phyloP scores from a whole-genome alignment of 352 stramenopile genomes.

The Pythium plurisporium region DNA sequence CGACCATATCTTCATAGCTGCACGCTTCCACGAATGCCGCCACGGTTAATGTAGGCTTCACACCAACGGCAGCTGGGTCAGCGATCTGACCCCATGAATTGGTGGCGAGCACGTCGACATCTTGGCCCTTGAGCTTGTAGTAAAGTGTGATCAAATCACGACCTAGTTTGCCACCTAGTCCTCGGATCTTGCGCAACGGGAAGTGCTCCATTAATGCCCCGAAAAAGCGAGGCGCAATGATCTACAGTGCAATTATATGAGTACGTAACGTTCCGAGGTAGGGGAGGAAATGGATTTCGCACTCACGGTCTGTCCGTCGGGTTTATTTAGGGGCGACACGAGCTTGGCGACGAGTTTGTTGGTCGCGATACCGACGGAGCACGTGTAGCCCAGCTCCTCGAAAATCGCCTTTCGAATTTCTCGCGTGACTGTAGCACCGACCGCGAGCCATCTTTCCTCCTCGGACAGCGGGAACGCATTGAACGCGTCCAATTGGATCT shows the following conservation, averaged over 20 bases:
- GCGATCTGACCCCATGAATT: slow-evolving; percentile 21
- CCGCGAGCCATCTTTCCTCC: slow-evolving; percentile 58
- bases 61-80: slow-evolving; percentile 11
- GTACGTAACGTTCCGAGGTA: neutral
- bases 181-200: slow-evolving; percentile 66
- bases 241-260: slow-evolving; percentile 17
- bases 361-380: slow-evolving; percentile 67
- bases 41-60: slow-evolving; percentile 32
- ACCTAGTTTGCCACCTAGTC: slow-evolving; percentile 73
- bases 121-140: slow-evolving; percentile 32
- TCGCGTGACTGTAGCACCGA: slow-evolving; percentile 56
- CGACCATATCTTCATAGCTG: slow-evolving; percentile 42
- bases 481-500: slow-evolving; percentile 21
- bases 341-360: slow-evolving; percentile 83
- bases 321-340: slow-evolving; percentile 76
- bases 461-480: slow-evolving; percentile 56
- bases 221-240: slow-evolving; percentile 65
- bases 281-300: neutral
- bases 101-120: slow-evolving; percentile 12
- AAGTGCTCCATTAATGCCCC: slow-evolving; percentile 60
- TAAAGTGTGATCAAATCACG: slow-evolving; percentile 63
- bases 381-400: slow-evolving; percentile 65
- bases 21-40: slow-evolving; percentile 51
- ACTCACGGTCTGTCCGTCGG: slow-evolving; percentile 63
- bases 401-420: slow-evolving; percentile 72